phyloP scores from a whole-genome alignment of 164 flowering plant species.

The Malania oleifera region DNA sequence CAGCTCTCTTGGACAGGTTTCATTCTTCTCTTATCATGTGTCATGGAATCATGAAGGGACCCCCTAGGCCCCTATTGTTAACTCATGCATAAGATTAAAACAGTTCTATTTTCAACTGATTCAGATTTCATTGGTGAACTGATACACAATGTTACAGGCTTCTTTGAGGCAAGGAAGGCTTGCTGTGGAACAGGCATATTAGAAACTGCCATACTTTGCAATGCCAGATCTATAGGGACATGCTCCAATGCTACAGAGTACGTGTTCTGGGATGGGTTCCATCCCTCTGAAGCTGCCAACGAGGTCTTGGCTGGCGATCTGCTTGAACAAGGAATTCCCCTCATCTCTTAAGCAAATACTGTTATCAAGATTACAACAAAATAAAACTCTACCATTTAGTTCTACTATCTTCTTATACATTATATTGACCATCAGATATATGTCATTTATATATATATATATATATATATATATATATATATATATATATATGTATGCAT shows the following conservation, averaged over 20 bases:
- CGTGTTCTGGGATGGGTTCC: slow-evolving; percentile 74
- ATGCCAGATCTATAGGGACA: slow-evolving; percentile 50
- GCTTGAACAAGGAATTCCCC: slow-evolving; percentile 51
- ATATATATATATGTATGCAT: too few relatives aligned
- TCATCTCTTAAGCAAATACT: slow-evolving; percentile 25
- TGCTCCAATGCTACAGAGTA: slow-evolving; percentile 63
- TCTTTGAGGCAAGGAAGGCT: slow-evolving; percentile 61
- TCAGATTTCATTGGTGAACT: background rate
- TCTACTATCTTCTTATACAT: slow-evolving; percentile 1
- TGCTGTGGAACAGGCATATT: slow-evolving; percentile 72
- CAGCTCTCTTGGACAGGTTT: too few relatives aligned
- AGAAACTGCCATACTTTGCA: slow-evolving; percentile 62
- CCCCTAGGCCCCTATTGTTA: too few relatives aligned
- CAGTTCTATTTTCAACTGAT: too few relatives aligned
- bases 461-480: too few relatives aligned
- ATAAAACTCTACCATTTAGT: background rate
- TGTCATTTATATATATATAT: too few relatives aligned
- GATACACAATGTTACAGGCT: slow-evolving; percentile 29
- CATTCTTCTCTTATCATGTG: too few relatives aligned
- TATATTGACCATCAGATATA: background rate
- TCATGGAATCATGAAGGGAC: too few relatives aligned
- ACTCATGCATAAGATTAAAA: too few relatives aligned
- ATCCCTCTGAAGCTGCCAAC: slow-evolving; percentile 63
- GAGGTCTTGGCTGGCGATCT: slow-evolving; percentile 43
- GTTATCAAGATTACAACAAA: background rate